Evolutionary conservation across 108 stramenopile species (phyloP), one percentile per base, ranked within the genome.

Genomic region (Parmales sp.): DNA sequence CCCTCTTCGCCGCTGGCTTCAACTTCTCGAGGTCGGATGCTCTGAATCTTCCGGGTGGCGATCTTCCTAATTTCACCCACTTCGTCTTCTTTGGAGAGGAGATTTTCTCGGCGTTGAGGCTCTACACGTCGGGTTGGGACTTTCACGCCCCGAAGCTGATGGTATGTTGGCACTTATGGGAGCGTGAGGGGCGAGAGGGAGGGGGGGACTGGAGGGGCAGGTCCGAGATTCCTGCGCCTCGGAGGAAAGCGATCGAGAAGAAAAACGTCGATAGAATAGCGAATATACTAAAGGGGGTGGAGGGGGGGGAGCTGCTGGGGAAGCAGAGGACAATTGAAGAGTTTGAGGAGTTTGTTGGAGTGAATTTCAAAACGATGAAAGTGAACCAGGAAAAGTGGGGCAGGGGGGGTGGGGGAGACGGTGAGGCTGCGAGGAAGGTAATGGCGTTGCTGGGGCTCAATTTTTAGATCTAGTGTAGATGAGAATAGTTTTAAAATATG

Each of bases 1-100:
- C 80, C 26, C 77, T 92, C 26, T 90, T 83, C 69, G 90, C 90
- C 7, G 89, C 82, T n/a, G 92, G 92, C 6, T 90, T 94, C 72
- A 85, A 83, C 68, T 94, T 94, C 72, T 78, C 75, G 9, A 74
- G 75, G 8, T 65, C 78, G 0, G 46, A 65, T 18, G 26, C 80
- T 2, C 66, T 85, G 1, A 69, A 84, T 49, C 88, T 86, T 29
- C 90, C 90, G 3, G 92, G 91, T 70, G 90, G 91, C 74, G 70
- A 69, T 6, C 68, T 51, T 46, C 63, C n/a, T n/a, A n/a, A n/a
- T n/a, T 39, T 37, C 26, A 68, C 89, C 39, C 86, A 77, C 45
- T 76, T 85, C 37, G 43, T 91, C 1, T 94, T 94, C 74, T 92
- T 94, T 69, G 93, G 93, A 29, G 93, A 94, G 74, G 93, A 94